Evolutionary conservation across 2,329 filamentous ascomycete species (phyloP).

Genomic region (Penicillium griseofulvum): DNA sequence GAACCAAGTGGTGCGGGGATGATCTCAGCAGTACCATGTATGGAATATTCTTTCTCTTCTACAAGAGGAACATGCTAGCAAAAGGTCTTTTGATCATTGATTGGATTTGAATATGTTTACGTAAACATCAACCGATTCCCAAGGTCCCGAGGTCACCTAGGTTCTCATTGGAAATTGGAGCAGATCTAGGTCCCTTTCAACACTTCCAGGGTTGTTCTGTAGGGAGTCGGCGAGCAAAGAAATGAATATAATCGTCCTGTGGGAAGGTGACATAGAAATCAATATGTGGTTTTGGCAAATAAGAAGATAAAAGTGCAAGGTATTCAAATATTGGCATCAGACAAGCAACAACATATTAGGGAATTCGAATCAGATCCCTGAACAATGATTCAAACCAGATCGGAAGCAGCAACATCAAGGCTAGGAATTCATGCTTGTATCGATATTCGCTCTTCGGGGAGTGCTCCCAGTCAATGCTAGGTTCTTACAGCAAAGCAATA

Average conservation of each 20-base stretch:
- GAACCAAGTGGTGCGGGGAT: background rate
- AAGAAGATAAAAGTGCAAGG: background rate
- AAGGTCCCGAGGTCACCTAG: no score
- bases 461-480: background rate
- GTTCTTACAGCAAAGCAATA: constrained; percentile 37
- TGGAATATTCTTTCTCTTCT: background rate
- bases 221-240: background rate
- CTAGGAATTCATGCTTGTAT: constrained; percentile 13
- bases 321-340: background rate
- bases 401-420: constrained; percentile 14
- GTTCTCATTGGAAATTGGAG: background rate
- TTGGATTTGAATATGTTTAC: background rate
- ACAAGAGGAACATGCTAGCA: background rate
- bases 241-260: constrained; percentile 8
- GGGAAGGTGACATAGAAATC: background rate
- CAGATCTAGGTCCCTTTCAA: background rate
- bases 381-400: constrained; percentile 1
- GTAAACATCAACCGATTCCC: background rate
- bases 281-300: constrained; percentile 4
- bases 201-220: background rate
- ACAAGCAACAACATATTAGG: constrained; percentile 6
- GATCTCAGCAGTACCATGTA: background rate
- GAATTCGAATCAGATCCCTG: background rate
- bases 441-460: background rate
- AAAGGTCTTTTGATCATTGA: background rate